phyloP scores from a whole-genome alignment of 192 early-diverging fungal genomes.

The Backusella australiensis region DNA sequence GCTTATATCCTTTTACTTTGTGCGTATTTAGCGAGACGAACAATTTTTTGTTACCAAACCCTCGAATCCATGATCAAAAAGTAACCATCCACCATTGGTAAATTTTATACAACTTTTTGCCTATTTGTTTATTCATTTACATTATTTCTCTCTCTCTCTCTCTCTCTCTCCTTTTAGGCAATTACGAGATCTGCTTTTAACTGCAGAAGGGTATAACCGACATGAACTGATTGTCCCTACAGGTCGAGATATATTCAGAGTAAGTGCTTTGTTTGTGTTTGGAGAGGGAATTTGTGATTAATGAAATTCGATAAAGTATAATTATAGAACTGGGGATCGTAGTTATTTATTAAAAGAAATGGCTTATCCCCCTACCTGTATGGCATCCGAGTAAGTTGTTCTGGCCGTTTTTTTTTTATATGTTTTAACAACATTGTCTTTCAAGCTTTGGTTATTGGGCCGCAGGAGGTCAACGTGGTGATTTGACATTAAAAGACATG shows the following conservation, averaged over 20 bases:
- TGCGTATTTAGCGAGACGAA: neutral
- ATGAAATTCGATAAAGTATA: slow-evolving; percentile 36
- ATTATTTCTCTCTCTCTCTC: neutral
- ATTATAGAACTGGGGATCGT: slow-evolving; percentile 47
- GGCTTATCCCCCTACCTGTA: slow-evolving; percentile 74
- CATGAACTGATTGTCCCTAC: slow-evolving; percentile 82
- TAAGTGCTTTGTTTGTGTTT: slow-evolving; percentile 11
- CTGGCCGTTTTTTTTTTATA: neutral
- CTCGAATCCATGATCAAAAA: slow-evolving; percentile 69
- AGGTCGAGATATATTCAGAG: slow-evolving; percentile 57
- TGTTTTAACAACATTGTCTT: neutral
- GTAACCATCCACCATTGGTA: slow-evolving; percentile 93
- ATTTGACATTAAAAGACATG: slow-evolving; percentile 74
- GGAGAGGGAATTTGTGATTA: neutral
- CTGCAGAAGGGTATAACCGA: slow-evolving; percentile 57
- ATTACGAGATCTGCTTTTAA: slow-evolving; percentile 84
- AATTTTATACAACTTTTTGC: neutral
- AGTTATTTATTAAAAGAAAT: slow-evolving; percentile 68
- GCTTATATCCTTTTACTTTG: neutral
- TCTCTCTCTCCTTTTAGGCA: slow-evolving; percentile 61
- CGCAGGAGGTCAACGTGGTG: slow-evolving; percentile 86
- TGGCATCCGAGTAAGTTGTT: slow-evolving; percentile 59
- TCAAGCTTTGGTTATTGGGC: slow-evolving; percentile 69
- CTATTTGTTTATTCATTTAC: neutral
- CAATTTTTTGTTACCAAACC: slow-evolving; percentile 52